These are phyloP conservation scores for Cyclocybe cylindracea DNA, from an alignment of 768 basidiomycete species.

Conservation along the genomic window DNA sequence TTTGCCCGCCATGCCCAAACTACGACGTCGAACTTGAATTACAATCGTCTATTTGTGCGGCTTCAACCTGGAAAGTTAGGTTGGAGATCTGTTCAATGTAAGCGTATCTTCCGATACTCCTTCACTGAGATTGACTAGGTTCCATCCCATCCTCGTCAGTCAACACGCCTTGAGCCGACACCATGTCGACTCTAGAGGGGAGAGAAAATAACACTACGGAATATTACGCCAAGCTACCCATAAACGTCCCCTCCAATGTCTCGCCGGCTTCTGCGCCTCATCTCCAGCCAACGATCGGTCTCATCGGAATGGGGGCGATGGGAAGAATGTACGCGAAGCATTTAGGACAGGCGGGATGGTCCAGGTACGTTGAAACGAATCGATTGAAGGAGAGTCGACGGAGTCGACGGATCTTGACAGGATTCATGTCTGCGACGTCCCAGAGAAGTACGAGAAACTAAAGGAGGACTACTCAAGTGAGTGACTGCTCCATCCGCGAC, in stretches of 20 bases:
- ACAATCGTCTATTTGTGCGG: too few relatives aligned
- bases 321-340: slow-evolving; percentile 87
- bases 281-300: slow-evolving; percentile 76
- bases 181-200: too few relatives aligned
- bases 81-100: too few relatives aligned
- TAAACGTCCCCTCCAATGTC: slow-evolving; percentile 30
- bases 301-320: slow-evolving; percentile 99
- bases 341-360: slow-evolving; percentile 83
- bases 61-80: too few relatives aligned
- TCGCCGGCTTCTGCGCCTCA: slow-evolving; percentile 32
- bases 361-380: slow-evolving; percentile 52
- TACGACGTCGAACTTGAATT: too few relatives aligned
- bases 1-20: too few relatives aligned
- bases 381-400: not conserved
- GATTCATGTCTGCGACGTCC: slow-evolving; percentile 88
- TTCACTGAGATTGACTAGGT: too few relatives aligned
- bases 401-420: slow-evolving; percentile 38
- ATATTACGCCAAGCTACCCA: slow-evolving; percentile 20
- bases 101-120: too few relatives aligned
- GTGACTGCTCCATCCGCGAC: not conserved
- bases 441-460: slow-evolving; percentile 69
- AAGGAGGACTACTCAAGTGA: slow-evolving; percentile 61
- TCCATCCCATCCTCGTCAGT: too few relatives aligned
- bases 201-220: not conserved
- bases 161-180: too few relatives aligned